Evolutionary conservation across 495 filamentous ascomycete genomes (phyloP), one percentile per base, ranked within the genome.

Genomic region (Penicillium lagena): DNA sequence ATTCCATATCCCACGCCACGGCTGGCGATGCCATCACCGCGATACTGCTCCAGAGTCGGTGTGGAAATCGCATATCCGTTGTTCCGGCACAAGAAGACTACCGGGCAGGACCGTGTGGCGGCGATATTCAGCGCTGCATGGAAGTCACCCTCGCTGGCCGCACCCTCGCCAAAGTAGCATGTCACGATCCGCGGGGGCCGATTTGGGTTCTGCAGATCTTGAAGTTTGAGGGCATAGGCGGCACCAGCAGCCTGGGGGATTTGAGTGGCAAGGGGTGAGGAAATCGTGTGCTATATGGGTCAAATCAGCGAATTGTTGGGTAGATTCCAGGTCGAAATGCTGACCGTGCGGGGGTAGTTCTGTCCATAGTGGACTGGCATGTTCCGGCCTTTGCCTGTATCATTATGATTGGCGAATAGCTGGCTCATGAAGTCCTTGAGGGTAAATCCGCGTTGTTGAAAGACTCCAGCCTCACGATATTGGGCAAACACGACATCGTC

Each of bases 331-430:
- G 10, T 34, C 32, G 22, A 34, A 29, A 8, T 29, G 66, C 77
- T 58, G 55, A 93, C 87, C 47, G 90, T 87, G 53, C 94, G 87
- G 17, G 90, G 71, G 52, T 86, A 81, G 29, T 73, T 76, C 55
- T 87, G 89, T 22, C 89, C 93, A 49, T 96, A 99, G 54, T 99
- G 93, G 12, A 97, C 88, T 9, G 93, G 94, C 93, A 99, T 99
- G 57, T 96, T 97, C 43, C 93, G 82, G 6, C 94, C 93, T 46
- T 72, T 76, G 2, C 91, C 90, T 3, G 66, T 65, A 48, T 99
- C 93, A 46, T 90, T 80, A 27, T 64, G 70, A 56, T 96, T 99
- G 27, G 94, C 81, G 63, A 99, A 96, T 5, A 97, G 66, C 63
- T 99, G 94, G 58, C 78, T 86, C 93, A 97, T 97, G 55, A 96